These are phyloP conservation scores for Aspergillus flavus DNA, from an alignment of 2,329 filamentous ascomycete species.

Conservation along the genomic window DNA sequence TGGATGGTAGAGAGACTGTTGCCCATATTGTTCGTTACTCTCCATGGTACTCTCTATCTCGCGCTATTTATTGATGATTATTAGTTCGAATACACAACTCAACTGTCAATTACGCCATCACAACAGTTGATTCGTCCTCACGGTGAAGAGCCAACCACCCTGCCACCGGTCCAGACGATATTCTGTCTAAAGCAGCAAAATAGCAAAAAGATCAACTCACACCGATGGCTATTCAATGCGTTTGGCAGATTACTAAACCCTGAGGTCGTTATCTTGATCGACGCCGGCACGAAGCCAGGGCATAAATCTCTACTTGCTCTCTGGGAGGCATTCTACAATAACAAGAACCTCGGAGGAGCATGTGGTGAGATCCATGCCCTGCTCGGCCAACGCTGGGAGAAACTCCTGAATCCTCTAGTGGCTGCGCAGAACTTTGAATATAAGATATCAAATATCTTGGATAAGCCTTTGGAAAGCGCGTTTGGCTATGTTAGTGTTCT, in stretches of 20 bases:
- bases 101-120: slow-evolving; percentile 93
- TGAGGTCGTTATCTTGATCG: slow-evolving; percentile 92
- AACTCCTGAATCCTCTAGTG: slow-evolving; percentile 94
- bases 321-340: slow-evolving; percentile 99
- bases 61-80: neutral
- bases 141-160: slow-evolving; percentile 78
- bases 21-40: slow-evolving; percentile 71
- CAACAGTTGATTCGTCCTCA: slow-evolving; percentile 94
- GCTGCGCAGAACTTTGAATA: slow-evolving; percentile 99
- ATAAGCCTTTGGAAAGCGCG: slow-evolving; percentile 94
- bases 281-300: slow-evolving; percentile 96
- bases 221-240: slow-evolving; percentile 97
- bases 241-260: slow-evolving; percentile 97
- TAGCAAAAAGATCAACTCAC: slow-evolving; percentile 99
- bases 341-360: slow-evolving; percentile 96
- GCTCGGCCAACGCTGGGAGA: slow-evolving; percentile 79
- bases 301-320: slow-evolving; percentile 86
- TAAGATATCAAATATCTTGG: slow-evolving; percentile 99
- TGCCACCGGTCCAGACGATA: slow-evolving; percentile 98
- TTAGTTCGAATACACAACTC: slow-evolving; percentile 93
- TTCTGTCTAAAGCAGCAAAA: slow-evolving; percentile 99
- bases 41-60: neutral
- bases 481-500: slow-evolving; percentile 98
- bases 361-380: slow-evolving; percentile 99
- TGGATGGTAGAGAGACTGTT: slow-evolving; percentile 93